Conservation (phyloP, 225 moss, liverwort and hornwort genomes). For the Ulota crispa region DNA sequence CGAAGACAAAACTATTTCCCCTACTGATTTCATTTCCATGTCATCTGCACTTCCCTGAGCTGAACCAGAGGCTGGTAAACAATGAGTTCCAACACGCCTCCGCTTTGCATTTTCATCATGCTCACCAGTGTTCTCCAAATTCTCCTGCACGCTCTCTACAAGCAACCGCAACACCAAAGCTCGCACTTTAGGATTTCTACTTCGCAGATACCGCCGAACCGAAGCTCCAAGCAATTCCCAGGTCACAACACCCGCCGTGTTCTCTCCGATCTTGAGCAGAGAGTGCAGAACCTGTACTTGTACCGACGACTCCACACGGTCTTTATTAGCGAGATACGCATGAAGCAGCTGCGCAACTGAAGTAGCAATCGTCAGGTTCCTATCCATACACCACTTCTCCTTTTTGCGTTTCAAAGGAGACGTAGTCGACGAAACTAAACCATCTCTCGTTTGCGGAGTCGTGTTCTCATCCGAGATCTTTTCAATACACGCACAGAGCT, state of each 20-base stretch:
- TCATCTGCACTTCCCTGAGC: background rate
- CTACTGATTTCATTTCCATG: constrained; percentile 26
- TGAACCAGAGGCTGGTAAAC: background rate
- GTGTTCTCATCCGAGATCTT: background rate
- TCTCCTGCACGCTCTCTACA: constrained; percentile 59
- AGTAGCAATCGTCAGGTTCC: constrained; percentile 16
- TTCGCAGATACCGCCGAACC: constrained; percentile 59
- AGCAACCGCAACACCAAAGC: constrained; percentile 71
- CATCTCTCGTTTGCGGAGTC: constrained; percentile 29
- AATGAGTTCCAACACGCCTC: constrained; percentile 25
- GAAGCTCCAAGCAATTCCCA: constrained; percentile 51
- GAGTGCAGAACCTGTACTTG: constrained; percentile 44
- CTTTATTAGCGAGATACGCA: constrained; percentile 33
- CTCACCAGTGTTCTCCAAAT: constrained; percentile 9
- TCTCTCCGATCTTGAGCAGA: constrained; percentile 49
- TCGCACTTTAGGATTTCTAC: constrained; percentile 70
- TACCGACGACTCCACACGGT: constrained; percentile 33
- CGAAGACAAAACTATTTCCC: constrained; percentile 51
- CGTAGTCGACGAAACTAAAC: constrained; percentile 38
- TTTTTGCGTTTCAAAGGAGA: constrained; percentile 30
- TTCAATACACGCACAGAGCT: background rate
- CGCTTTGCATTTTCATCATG: constrained; percentile 26
- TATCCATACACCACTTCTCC: background rate
- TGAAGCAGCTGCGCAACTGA: constrained; percentile 29
- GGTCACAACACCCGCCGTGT: constrained; percentile 39